phyloP scores from a whole-genome alignment of 345 rosid species.

The Sisymbrium altissimum region DNA sequence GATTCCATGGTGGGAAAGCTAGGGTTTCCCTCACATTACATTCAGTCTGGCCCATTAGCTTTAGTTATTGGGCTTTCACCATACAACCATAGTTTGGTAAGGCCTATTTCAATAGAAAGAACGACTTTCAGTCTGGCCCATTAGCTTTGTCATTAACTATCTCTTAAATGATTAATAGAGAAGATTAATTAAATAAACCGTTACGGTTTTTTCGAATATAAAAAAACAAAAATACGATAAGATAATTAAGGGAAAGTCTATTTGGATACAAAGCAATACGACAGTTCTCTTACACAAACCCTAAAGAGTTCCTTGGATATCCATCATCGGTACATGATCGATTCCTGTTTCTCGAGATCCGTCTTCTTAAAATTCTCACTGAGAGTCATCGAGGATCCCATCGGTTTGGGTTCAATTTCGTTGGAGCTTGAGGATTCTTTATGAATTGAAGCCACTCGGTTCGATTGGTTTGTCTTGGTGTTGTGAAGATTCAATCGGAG shows the following conservation, averaged over 20 bases:
- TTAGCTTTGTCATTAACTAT: no score
- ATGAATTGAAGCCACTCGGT: conserved; percentile 11
- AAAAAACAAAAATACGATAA: background rate
- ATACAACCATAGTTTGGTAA: background rate
- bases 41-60: background rate
- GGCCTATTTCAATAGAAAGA: background rate
- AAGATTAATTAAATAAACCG: no score
- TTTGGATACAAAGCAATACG: background rate
- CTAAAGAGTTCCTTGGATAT: conserved; percentile 14
- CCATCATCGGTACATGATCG: conserved; percentile 4
- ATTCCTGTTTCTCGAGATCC: background rate
- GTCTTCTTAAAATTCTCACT: background rate
- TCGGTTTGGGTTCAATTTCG: background rate
- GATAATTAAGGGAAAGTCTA: background rate
- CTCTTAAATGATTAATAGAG: no score
- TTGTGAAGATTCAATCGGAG: conserved; percentile 4
- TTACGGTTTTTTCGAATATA: background rate
- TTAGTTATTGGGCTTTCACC: background rate
- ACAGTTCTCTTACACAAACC: conserved; percentile 17
- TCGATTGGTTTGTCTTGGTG: background rate
- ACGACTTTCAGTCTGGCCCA: no score
- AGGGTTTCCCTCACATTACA: conserved; percentile 7
- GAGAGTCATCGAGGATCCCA: background rate
- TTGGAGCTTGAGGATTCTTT: background rate
- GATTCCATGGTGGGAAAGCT: background rate